A percentile compares a stretch with the other conserved stretches of the same genome.
phyloP scores from a whole-genome alignment of 352 stramenopile species.

The Peronospora farinosa region DNA sequence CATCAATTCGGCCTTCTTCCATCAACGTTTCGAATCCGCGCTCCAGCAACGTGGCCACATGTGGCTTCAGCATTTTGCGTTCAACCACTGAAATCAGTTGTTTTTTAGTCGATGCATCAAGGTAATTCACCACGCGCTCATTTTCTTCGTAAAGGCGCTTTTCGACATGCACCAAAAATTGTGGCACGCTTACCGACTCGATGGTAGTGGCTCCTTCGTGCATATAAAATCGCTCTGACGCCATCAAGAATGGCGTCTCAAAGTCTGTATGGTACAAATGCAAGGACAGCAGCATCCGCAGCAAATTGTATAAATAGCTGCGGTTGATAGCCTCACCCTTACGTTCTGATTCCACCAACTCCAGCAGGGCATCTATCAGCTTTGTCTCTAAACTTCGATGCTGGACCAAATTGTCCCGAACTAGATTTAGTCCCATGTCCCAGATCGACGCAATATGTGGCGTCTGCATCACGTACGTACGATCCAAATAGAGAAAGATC shows the following conservation, averaged over 20 bases:
- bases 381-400: slow-evolving; percentile 54
- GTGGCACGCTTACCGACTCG: slow-evolving; percentile 56
- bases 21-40: slow-evolving; percentile 85
- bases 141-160: slow-evolving; percentile 79
- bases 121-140: slow-evolving; percentile 63
- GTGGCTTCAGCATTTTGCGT: slow-evolving; percentile 73
- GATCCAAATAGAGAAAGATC: slow-evolving; percentile 91
- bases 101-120: slow-evolving; percentile 72
- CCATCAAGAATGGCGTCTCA: slow-evolving; percentile 79
- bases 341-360: slow-evolving; percentile 85
- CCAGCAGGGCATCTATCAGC: slow-evolving; percentile 65
- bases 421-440: slow-evolving; percentile 83
- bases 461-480: slow-evolving; percentile 86
- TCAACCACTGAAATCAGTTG: slow-evolving; percentile 73
- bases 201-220: slow-evolving; percentile 63
- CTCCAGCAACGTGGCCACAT: slow-evolving; percentile 77
- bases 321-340: slow-evolving; percentile 83
- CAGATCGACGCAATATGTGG: slow-evolving; percentile 84
- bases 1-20: slow-evolving; percentile 68
- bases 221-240: slow-evolving; percentile 84
- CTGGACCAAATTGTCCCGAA: slow-evolving; percentile 55
- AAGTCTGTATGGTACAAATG: slow-evolving; percentile 84
- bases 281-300: slow-evolving; percentile 81
- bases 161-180: slow-evolving; percentile 87
- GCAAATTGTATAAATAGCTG: slow-evolving; percentile 70